phyloP scores from a whole-genome alignment of 2,329 filamentous ascomycete genomes.

The Nemania diffusa region DNA sequence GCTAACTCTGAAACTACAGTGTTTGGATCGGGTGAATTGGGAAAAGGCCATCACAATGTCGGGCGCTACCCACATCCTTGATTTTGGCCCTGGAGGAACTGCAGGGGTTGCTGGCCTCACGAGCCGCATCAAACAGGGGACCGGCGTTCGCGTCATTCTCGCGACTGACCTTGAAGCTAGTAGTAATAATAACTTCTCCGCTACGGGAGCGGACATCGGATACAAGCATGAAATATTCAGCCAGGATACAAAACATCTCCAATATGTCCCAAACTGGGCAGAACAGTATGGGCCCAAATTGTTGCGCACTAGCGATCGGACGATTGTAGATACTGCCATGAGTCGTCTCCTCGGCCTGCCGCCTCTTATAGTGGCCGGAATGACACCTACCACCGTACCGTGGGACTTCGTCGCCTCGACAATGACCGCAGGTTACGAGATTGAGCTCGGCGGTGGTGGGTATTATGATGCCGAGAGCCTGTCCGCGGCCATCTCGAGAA shows the following conservation, averaged over 20 bases:
- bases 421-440: slow-evolving; percentile 92
- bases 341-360: slow-evolving; percentile 77
- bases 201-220: slow-evolving; percentile 87
- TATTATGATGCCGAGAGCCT: slow-evolving; percentile 86
- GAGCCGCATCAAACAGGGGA: slow-evolving; percentile 98
- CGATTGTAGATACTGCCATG: slow-evolving; percentile 96
- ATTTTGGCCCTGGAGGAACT: slow-evolving; percentile 96
- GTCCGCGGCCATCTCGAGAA: slow-evolving; percentile 70
- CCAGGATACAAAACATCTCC: slow-evolving; percentile 90
- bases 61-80: slow-evolving; percentile 91
- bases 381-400: slow-evolving; percentile 89
- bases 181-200: slow-evolving; percentile 51
- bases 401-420: slow-evolving; percentile 92
- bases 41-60: slow-evolving; percentile 93
- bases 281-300: slow-evolving; percentile 94
- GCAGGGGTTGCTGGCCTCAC: slow-evolving; percentile 94
- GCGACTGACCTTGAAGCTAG: slow-evolving; percentile 79
- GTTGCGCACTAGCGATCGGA: slow-evolving; percentile 86
- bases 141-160: slow-evolving; percentile 93
- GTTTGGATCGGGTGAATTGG: slow-evolving; percentile 76
- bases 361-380: slow-evolving; percentile 89
- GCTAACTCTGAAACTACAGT: slow-evolving; percentile 1
- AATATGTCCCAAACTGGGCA: slow-evolving; percentile 96
- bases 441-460: slow-evolving; percentile 88
- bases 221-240: slow-evolving; percentile 99